Evolutionary conservation across 805 yeast species (phyloP).

Genomic region (Sugiyamaella marilandica): DNA sequence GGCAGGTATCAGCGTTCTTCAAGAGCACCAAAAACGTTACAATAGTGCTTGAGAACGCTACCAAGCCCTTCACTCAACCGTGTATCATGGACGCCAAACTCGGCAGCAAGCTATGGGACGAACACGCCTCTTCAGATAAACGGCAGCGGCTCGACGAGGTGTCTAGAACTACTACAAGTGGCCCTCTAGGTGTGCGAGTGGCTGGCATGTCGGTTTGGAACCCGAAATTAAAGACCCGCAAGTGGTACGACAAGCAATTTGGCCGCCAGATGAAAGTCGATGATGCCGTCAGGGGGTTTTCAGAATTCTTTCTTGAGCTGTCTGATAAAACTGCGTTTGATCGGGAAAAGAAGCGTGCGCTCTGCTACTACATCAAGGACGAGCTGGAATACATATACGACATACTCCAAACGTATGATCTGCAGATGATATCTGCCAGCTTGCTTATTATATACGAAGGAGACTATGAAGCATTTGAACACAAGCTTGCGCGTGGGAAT

Average conservation of each 20-base stretch:
- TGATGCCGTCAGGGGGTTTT: slow-evolving; percentile 39
- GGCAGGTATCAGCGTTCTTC: slow-evolving; percentile 2
- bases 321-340: slow-evolving; percentile 2
- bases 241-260: slow-evolving; percentile 57
- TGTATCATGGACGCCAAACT: slow-evolving; percentile 78
- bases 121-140: slow-evolving; percentile 53
- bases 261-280: slow-evolving; percentile 56
- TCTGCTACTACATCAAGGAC: slow-evolving; percentile 42
- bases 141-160: slow-evolving; percentile 57
- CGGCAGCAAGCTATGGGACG: slow-evolving; percentile 68
- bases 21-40: slow-evolving; percentile 17
- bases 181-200: slow-evolving; percentile 65
- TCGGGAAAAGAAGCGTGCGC: slow-evolving; percentile 24
- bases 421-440: slow-evolving; percentile 67
- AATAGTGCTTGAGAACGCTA: slow-evolving; percentile 67
- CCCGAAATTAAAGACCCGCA: slow-evolving; percentile 35
- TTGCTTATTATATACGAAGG: slow-evolving; percentile 71
- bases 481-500: slow-evolving; percentile 31
- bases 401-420: slow-evolving; percentile 56
- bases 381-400: slow-evolving; percentile 64
- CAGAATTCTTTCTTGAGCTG: slow-evolving; percentile 38
- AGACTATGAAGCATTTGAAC: slow-evolving; percentile 52
- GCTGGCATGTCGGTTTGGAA: slow-evolving; percentile 76
- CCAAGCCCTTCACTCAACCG: slow-evolving; percentile 59
- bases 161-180: slow-evolving; percentile 71